A percentile compares a stretch with the other conserved stretches of the same genome.
phyloP scores from a whole-genome alignment of 192 early-diverging fungal species.

The Rhizophagus clarus region DNA sequence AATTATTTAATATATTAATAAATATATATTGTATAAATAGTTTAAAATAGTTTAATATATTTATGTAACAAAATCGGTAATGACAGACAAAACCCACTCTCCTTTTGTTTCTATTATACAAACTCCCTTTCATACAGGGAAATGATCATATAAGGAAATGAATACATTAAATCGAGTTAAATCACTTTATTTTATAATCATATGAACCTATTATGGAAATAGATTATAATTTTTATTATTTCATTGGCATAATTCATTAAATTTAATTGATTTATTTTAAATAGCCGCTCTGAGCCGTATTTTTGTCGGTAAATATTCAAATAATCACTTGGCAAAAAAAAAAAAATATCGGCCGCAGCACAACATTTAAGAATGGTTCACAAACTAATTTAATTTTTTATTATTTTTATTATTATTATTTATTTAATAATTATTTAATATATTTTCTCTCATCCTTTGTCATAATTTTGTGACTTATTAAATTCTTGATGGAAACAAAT shows the following conservation, averaged over 20 bases:
- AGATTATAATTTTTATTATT: neutral
- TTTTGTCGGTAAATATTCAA: neutral
- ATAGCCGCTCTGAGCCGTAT: neutral
- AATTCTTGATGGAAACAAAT: neutral
- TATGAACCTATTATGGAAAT: neutral
- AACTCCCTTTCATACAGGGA: neutral
- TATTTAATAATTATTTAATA: neutral
- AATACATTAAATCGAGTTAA: neutral
- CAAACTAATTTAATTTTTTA: neutral
- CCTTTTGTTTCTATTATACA: constrained; percentile 1
- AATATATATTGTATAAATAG: neutral
- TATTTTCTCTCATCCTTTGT: neutral
- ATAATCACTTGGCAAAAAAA: neutral
- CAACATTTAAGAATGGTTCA: neutral
- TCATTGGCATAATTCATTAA: no score
- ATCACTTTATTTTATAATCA: neutral
- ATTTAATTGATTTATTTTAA: neutral
- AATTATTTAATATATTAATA: no score
- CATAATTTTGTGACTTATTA: neutral
- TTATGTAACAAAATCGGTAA: neutral
- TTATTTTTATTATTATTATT: neutral
- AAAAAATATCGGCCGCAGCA: neutral
- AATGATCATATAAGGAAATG: neutral
- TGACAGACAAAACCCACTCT: neutral
- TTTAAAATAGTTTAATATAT: neutral